Evolutionary conservation across 2,329 filamentous ascomycete species (phyloP).

Genomic region (Ceratocystis destructans): DNA sequence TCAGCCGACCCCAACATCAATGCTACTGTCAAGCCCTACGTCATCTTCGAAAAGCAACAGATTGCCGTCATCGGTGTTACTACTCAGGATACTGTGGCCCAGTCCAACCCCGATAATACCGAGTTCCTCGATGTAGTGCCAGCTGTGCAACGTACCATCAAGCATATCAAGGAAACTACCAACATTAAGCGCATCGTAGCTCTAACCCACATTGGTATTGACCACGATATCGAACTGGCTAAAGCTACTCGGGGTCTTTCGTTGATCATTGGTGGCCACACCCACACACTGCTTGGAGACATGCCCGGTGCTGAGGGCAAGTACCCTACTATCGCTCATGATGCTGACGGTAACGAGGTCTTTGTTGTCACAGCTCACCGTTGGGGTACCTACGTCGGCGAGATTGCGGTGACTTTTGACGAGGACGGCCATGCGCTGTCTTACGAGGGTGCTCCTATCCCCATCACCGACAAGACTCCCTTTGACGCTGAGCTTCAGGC

Average conservation of each 20-base stretch:
- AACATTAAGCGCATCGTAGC: slow-evolving; percentile 51
- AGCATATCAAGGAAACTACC: slow-evolving; percentile 46
- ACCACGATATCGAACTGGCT: slow-evolving; percentile 48
- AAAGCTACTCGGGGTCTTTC: slow-evolving; percentile 47
- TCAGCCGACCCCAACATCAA: slow-evolving; percentile 47
- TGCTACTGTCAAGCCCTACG: slow-evolving; percentile 50
- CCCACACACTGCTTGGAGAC: slow-evolving; percentile 45
- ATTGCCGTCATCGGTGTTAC: slow-evolving; percentile 52
- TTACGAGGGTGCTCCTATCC: slow-evolving; percentile 51
- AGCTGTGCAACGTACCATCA: slow-evolving; percentile 47
- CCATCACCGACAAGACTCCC: slow-evolving; percentile 46
- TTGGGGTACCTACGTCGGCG: slow-evolving; percentile 55
- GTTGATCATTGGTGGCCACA: slow-evolving; percentile 54
- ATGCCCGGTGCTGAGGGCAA: slow-evolving; percentile 43
- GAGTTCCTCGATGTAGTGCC: slow-evolving; percentile 43
- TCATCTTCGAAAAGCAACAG: slow-evolving; percentile 47
- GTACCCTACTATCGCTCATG: slow-evolving; percentile 50
- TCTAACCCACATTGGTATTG: slow-evolving; percentile 54
- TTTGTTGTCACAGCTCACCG: slow-evolving; percentile 55
- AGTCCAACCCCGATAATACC: slow-evolving; percentile 46
- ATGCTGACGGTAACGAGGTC: slow-evolving; percentile 50
- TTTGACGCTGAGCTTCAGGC: slow-evolving; percentile 44
- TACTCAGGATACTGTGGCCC: slow-evolving; percentile 43
- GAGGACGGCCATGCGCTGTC: slow-evolving; percentile 44
- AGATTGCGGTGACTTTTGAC: slow-evolving; percentile 53